These are phyloP conservation scores for Zostera marina DNA, from an alignment of 116 monocot species.

Conservation along the genomic window DNA sequence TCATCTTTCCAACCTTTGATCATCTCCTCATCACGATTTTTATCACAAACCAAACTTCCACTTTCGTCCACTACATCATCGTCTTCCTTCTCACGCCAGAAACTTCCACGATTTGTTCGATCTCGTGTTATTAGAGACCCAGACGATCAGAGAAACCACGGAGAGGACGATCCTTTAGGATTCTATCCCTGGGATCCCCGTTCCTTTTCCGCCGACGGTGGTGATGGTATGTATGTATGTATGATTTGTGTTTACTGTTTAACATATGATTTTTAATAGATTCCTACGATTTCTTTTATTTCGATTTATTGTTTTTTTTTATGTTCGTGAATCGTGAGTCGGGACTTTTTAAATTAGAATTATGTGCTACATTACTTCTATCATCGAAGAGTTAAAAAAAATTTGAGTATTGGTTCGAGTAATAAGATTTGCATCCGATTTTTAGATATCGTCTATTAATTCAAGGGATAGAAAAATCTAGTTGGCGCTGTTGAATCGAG, in stretches of 20 bases:
- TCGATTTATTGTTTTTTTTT: neutral
- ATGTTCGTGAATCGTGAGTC: too few species aligned
- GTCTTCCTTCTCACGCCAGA: neutral
- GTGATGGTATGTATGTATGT: slow-evolving; percentile 1
- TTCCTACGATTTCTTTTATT: neutral
- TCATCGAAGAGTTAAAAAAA: too few species aligned
- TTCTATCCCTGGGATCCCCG: slow-evolving; percentile 82
- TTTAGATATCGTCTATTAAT: too few species aligned
- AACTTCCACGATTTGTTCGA: slow-evolving; percentile 5
- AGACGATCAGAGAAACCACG: slow-evolving; percentile 19
- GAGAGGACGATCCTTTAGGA: slow-evolving; percentile 46
- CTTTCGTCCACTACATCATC: slow-evolving; percentile 1
- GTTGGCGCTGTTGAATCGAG: too few species aligned
- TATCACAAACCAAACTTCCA: neutral
- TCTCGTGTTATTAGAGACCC: slow-evolving; percentile 16
- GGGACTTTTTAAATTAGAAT: too few species aligned
- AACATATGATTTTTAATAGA: neutral
- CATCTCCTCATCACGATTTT: slow-evolving; percentile 3
- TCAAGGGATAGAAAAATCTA: too few species aligned
- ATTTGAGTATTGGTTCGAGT: too few species aligned
- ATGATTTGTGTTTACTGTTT: neutral
- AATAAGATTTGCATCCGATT: too few species aligned
- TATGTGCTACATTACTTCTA: too few species aligned
- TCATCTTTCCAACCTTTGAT: slow-evolving; percentile 10
- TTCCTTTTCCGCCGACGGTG: slow-evolving; percentile 6